Conservation (phyloP, 257 asterid genomes). For the Solanum megistacrolobum region DNA sequence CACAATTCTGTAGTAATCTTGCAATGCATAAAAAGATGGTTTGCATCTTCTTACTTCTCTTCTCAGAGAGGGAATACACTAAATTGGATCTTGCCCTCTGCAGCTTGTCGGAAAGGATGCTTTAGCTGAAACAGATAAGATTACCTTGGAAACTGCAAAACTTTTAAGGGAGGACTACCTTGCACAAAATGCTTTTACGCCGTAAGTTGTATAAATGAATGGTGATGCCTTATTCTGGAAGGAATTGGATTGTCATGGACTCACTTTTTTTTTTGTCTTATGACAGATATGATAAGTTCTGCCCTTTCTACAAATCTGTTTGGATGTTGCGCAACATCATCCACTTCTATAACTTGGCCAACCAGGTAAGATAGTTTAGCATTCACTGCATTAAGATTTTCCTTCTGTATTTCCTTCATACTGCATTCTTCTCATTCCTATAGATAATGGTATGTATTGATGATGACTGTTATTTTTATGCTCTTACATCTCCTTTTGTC, state of each 20-base stretch:
- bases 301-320: constrained; percentile 98
- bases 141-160: constrained; percentile 94
- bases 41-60: neutral
- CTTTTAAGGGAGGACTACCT: constrained; percentile 99
- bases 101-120: constrained; percentile 99
- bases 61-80: no score
- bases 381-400: neutral
- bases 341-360: constrained; percentile 94
- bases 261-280: constrained; percentile 5
- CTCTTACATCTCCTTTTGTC: neutral
- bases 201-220: constrained; percentile 37
- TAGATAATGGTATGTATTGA: neutral
- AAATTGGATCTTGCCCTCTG: constrained; percentile 18
- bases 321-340: constrained; percentile 99
- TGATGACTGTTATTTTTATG: neutral
- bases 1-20: neutral
- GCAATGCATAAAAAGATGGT: neutral
- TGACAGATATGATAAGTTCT: constrained; percentile 79
- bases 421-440: neutral
- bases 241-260: neutral
- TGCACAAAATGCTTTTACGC: constrained; percentile 97
- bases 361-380: constrained; percentile 52
- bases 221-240: neutral
- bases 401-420: neutral
- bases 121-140: constrained; percentile 92